A percentile compares a stretch with the other conserved stretches of the same genome.
phyloP scores from a whole-genome alignment of 495 filamentous ascomycete genomes.

The Penicillium chermesinum region DNA sequence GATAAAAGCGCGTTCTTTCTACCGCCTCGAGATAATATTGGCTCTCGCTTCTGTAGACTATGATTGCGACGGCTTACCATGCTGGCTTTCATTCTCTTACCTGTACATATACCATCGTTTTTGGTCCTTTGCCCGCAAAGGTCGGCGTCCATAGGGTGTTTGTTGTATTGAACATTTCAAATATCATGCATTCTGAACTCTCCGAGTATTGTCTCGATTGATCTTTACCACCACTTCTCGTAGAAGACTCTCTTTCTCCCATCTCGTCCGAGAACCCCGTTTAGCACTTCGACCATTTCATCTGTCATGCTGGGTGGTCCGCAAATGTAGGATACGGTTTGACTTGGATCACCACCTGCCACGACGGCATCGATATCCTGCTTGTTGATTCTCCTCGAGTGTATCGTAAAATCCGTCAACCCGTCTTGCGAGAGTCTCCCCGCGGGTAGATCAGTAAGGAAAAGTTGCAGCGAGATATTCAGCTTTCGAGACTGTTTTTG shows the following conservation, averaged over 20 bases:
- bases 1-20: not conserved
- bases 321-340: constrained; percentile 69
- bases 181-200: not conserved
- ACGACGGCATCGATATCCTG: constrained; percentile 47
- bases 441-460: constrained; percentile 28
- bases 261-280: constrained; percentile 45
- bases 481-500: constrained; percentile 26
- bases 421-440: constrained; percentile 4
- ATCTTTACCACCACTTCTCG: constrained; percentile 79
- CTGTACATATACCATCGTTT: constrained; percentile 24
- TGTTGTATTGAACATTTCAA: constrained; percentile 20
- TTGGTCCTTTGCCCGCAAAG: constrained; percentile 18
- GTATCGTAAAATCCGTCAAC: constrained; percentile 33
- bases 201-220: not conserved
- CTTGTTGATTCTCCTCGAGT: constrained; percentile 44
- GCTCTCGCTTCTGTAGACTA: not conserved
- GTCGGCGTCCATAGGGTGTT: constrained; percentile 19
- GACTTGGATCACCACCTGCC: constrained; percentile 37
- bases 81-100: constrained; percentile 1
- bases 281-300: constrained; percentile 57
- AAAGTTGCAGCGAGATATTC: constrained; percentile 34
- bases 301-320: constrained; percentile 79
- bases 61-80: constrained; percentile 4
- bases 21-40: not conserved
- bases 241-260: constrained; percentile 56